Conservation (phyloP, 2,329 filamentous ascomycete species). For the Epicoccum sorghinum region DNA sequence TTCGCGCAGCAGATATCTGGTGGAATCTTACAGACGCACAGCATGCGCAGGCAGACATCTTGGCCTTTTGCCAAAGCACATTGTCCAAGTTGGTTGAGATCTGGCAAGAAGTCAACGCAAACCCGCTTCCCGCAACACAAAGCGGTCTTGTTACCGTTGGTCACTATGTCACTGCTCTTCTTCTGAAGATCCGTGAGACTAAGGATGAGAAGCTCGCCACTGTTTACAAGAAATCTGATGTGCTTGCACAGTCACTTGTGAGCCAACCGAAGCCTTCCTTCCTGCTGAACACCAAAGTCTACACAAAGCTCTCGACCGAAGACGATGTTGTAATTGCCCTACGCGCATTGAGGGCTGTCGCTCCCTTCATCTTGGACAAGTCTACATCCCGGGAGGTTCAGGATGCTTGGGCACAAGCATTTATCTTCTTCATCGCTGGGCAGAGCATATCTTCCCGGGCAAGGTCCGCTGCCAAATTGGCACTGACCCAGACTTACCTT, state of each 20-base stretch:
- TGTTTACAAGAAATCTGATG: slow-evolving; percentile 65
- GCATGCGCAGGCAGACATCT: slow-evolving; percentile 55
- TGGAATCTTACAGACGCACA: slow-evolving; percentile 60
- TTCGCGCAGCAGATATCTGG: slow-evolving; percentile 74
- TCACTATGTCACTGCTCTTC: slow-evolving; percentile 73
- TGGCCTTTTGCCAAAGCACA: slow-evolving; percentile 56
- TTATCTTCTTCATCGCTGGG: slow-evolving; percentile 78
- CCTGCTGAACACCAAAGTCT: slow-evolving; percentile 82
- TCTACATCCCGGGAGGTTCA: slow-evolving; percentile 55
- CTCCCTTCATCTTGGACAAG: slow-evolving; percentile 60
- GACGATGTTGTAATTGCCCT: slow-evolving; percentile 82
- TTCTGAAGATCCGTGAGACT: slow-evolving; percentile 60
- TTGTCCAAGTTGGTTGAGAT: slow-evolving; percentile 67
- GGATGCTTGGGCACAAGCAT: slow-evolving; percentile 79
- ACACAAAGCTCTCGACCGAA: slow-evolving; percentile 74
- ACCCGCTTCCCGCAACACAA: slow-evolving; percentile 79
- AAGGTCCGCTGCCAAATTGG: slow-evolving; percentile 66
- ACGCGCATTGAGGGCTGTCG: slow-evolving; percentile 69
- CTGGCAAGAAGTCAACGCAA: slow-evolving; percentile 79
- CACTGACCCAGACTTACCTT: slow-evolving; percentile 70
- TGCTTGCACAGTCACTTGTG: slow-evolving; percentile 69
- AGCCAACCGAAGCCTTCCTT: slow-evolving; percentile 85
- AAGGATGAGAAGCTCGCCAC: slow-evolving; percentile 62
- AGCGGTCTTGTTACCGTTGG: slow-evolving; percentile 81
- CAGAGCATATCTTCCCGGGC: slow-evolving; percentile 65